Evolutionary conservation across 1,284 basidiomycete genomes (phyloP).

Genomic region (Ceratobasidium sp.): DNA sequence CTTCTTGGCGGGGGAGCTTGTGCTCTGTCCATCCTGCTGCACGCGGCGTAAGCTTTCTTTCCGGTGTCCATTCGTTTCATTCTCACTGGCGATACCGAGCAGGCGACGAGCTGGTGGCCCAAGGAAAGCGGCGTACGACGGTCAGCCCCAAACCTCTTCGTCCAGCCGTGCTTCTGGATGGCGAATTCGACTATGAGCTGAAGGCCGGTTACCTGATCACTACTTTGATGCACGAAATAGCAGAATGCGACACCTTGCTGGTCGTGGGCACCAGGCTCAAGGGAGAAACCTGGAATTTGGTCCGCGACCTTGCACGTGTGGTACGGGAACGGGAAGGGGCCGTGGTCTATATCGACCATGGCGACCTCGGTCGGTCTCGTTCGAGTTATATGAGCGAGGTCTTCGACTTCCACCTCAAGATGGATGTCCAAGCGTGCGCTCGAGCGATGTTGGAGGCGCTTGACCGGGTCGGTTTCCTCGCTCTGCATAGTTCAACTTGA

Average conservation of each 20-base stretch:
- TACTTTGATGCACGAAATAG: not conserved
- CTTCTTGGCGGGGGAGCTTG: not conserved
- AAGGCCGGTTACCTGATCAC: not conserved
- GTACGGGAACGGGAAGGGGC: not conserved
- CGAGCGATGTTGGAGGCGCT: not conserved
- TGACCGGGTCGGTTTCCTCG: not conserved
- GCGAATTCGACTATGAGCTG: not conserved
- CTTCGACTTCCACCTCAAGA: conserved; percentile 10
- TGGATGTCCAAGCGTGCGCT: conserved; percentile 6
- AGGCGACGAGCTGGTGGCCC: not conserved
- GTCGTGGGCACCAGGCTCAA: not conserved
- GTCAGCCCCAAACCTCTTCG: not conserved
- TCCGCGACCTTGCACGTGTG: not conserved
- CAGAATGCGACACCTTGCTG: not conserved
- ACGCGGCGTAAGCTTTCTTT: not conserved
- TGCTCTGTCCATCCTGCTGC: not conserved
- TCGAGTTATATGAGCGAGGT: not conserved
- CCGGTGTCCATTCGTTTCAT: not conserved
- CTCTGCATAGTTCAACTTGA: not conserved
- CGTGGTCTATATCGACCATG: not conserved
- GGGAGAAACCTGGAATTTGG: not conserved
- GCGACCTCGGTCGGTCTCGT: not conserved
- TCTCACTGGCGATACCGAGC: not conserved
- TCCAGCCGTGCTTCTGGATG: not conserved
- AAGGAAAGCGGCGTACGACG: not conserved